Evolutionary conservation across 2,329 filamentous ascomycete species (phyloP).

Genomic region (Helminthosporium solani): DNA sequence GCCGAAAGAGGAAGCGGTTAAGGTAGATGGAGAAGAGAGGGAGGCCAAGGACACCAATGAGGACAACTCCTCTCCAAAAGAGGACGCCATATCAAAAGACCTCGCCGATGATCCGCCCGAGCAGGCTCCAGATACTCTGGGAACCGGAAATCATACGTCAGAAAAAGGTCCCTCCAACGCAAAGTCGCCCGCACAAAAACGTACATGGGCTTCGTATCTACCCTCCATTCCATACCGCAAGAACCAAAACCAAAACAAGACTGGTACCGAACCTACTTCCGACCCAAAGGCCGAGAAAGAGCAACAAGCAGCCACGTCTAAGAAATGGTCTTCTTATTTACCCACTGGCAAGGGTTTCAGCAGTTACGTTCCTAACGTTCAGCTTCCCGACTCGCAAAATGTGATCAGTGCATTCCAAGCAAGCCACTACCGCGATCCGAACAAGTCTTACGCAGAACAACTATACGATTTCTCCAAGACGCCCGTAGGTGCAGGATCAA

Average conservation of each 20-base stretch:
- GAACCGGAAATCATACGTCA: constrained; percentile 21
- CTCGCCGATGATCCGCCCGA: constrained; percentile 29
- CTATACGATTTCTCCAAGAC: constrained; percentile 53
- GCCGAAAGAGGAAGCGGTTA: constrained; percentile 19
- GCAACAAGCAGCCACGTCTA: constrained; percentile 37
- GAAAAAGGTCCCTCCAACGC: constrained; percentile 17
- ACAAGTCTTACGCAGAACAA: constrained; percentile 52
- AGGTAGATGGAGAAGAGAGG: constrained; percentile 7
- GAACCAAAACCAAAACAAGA: constrained; percentile 10
- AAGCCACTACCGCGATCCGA: constrained; percentile 48
- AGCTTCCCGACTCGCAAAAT: constrained; percentile 40
- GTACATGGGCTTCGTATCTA: constrained; percentile 43
- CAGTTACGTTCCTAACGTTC: constrained; percentile 47
- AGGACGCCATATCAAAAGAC: constrained; percentile 11
- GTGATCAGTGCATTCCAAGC: constrained; percentile 49
- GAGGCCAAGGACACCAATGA: constrained; percentile 2
- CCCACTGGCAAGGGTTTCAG: constrained; percentile 51
- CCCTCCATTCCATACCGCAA: constrained; percentile 43
- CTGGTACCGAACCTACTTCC: constrained; percentile 16
- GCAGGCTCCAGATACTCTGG: constrained; percentile 29
- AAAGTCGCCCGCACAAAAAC: constrained; percentile 22
- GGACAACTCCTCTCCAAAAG: constrained; percentile 5
- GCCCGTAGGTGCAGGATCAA: constrained; percentile 50
- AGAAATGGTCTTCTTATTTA: constrained; percentile 51
- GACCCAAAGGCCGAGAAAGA: constrained; percentile 32